Percentiles rank a stretch among this genome's conserved stretches.
These are phyloP conservation scores for Phyllachora maydis DNA, from an alignment of 2,329 filamentous ascomycete genomes.

Conservation along the genomic window DNA sequence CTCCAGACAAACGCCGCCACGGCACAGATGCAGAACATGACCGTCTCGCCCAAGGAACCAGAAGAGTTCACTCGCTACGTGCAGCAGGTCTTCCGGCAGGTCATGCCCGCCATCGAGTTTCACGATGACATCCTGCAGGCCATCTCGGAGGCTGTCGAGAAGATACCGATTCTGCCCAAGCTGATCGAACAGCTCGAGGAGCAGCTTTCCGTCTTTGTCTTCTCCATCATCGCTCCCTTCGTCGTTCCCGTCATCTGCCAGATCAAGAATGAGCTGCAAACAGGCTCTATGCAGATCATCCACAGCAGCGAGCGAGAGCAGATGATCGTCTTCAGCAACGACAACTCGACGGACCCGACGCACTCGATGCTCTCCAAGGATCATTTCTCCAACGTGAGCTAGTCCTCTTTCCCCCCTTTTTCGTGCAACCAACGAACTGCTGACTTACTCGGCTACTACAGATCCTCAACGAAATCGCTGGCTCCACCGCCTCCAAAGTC, in stretches of 20 bases:
- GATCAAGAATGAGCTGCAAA: slow-evolving; percentile 70
- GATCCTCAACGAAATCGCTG: slow-evolving; percentile 70
- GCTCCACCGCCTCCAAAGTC: slow-evolving; percentile 58
- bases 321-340: slow-evolving; percentile 68
- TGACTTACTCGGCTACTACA: slow-evolving; percentile 2
- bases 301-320: slow-evolving; percentile 68
- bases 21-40: slow-evolving; percentile 55
- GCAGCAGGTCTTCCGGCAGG: slow-evolving; percentile 50
- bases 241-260: slow-evolving; percentile 71
- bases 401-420: no score
- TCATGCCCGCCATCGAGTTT: slow-evolving; percentile 80
- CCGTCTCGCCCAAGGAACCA: slow-evolving; percentile 57
- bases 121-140: slow-evolving; percentile 73
- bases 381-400: slow-evolving; percentile 63
- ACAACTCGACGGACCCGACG: slow-evolving; percentile 59
- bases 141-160: slow-evolving; percentile 60
- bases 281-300: slow-evolving; percentile 74
- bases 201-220: slow-evolving; percentile 75
- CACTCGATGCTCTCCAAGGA: slow-evolving; percentile 95
- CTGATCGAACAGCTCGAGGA: slow-evolving; percentile 74
- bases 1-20: slow-evolving; percentile 57
- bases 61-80: slow-evolving; percentile 72
- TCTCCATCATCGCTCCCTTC: slow-evolving; percentile 77
- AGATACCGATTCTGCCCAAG: slow-evolving; percentile 69
- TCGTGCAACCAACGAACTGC: neutral